These are phyloP conservation scores for Pseudovirgaria hyperparasitica DNA, from an alignment of 2,329 filamentous ascomycete genomes.

Conservation along the genomic window DNA sequence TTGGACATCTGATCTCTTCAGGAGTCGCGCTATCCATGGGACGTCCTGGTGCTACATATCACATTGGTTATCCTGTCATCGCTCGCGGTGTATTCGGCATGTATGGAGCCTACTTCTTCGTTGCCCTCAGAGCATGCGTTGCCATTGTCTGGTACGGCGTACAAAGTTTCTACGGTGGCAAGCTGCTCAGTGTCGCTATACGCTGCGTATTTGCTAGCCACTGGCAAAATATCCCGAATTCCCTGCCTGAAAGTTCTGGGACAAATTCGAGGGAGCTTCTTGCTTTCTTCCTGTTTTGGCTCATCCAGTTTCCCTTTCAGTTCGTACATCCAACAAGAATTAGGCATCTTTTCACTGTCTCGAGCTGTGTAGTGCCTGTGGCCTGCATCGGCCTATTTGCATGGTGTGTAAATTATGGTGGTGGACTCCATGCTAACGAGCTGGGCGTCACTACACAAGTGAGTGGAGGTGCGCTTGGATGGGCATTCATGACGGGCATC, in stretches of 20 bases:
- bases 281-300: constrained; percentile 19
- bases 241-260: constrained; percentile 14
- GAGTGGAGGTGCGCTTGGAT: constrained; percentile 15
- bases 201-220: constrained; percentile 26
- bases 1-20: constrained; percentile 13
- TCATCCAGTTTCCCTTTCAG: constrained; percentile 19
- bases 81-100: constrained; percentile 16
- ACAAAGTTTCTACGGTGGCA: constrained; percentile 22
- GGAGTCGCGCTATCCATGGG: constrained; percentile 13
- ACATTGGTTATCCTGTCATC: constrained; percentile 11
- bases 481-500: constrained; percentile 29
- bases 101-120: constrained; percentile 27
- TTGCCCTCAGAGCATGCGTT: constrained; percentile 24
- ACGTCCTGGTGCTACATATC: constrained; percentile 13
- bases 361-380: constrained; percentile 19
- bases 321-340: constrained; percentile 21
- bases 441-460: constrained; percentile 4
- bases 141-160: constrained; percentile 28
- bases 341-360: constrained; percentile 14
- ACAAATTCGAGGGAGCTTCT: constrained; percentile 20
- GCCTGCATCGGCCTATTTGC: constrained; percentile 22
- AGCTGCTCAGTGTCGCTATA: constrained; percentile 23
- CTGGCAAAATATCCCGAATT: constrained; percentile 21
- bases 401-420: constrained; percentile 22
- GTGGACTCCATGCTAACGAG: constrained; percentile 12